Conservation (phyloP, 1,139 yeast genomes). For the Yamadazyma aaseri region DNA sequence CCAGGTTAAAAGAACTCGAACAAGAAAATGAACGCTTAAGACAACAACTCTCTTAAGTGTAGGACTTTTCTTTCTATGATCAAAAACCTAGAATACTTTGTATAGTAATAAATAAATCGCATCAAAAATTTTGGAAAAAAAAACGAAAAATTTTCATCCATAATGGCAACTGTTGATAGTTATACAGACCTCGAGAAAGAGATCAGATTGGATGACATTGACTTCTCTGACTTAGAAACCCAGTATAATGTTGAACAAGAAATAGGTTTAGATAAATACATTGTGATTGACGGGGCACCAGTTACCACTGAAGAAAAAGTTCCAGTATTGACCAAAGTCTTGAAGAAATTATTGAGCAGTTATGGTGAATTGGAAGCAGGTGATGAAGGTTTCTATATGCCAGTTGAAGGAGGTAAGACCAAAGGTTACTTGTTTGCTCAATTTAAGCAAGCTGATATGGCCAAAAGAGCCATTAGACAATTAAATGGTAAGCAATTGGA, state of each 20-base stretch:
- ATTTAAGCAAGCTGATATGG: conserved; percentile 65
- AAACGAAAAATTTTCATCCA: conserved; percentile 9
- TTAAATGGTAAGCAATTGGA: conserved; percentile 90
- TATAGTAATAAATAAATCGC: no score
- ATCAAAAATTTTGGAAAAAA: background rate
- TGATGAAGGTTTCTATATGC: conserved; percentile 74
- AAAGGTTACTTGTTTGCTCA: conserved; percentile 89
- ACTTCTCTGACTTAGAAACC: conserved; percentile 84
- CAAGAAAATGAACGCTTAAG: conserved; percentile 48
- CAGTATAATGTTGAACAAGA: conserved; percentile 63
- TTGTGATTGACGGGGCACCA: conserved; percentile 95
- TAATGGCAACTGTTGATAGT: conserved; percentile 21
- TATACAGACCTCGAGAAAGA: conserved; percentile 45
- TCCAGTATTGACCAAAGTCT: conserved; percentile 79
- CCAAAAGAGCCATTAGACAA: conserved; percentile 74
- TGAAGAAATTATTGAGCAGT: conserved; percentile 72
- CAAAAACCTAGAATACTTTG: background rate
- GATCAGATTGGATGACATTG: conserved; percentile 58
- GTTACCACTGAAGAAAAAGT: conserved; percentile 89
- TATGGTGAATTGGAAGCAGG: conserved; percentile 69
- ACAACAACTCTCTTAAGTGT: conserved; percentile 13
- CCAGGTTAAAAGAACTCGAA: conserved; percentile 54
- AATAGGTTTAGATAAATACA: conserved; percentile 70
- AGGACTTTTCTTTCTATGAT: no score
- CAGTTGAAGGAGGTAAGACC: conserved; percentile 75